These are phyloP conservation scores for Aspergillus hiratsukae DNA, from an alignment of 2,329 filamentous ascomycete species.

Conservation along the genomic window DNA sequence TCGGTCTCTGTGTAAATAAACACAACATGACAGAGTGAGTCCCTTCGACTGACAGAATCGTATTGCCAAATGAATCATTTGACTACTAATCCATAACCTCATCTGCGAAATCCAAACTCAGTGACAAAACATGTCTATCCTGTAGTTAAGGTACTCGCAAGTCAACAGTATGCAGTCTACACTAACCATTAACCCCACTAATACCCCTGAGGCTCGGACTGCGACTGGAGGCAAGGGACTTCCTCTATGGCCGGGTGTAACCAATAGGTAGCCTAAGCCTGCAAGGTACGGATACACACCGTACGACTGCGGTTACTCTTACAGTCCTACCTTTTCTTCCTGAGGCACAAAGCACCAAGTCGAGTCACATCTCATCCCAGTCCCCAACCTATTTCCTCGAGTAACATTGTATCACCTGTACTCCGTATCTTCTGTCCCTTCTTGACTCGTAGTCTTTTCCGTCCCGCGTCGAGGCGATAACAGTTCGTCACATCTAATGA, in stretches of 20 bases:
- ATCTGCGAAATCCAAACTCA: too few relatives aligned
- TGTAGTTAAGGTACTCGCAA: too few relatives aligned
- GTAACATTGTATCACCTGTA: neutral
- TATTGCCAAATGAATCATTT: too few relatives aligned
- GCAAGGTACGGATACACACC: neutral
- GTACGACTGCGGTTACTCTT: too few relatives aligned
- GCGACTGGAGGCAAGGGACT: neutral
- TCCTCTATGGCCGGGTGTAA: neutral
- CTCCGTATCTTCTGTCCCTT: neutral
- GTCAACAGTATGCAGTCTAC: too few relatives aligned
- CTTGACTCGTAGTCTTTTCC: neutral
- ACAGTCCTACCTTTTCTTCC: too few relatives aligned
- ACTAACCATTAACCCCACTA: too few relatives aligned
- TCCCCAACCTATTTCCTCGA: neutral
- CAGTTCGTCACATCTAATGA: neutral
- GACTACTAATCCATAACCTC: too few relatives aligned
- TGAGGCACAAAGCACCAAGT: too few relatives aligned
- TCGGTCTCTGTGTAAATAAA: neutral
- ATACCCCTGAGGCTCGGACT: neutral
- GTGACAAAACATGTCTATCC: too few relatives aligned
- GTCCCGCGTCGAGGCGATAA: neutral
- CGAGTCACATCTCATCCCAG: neutral
- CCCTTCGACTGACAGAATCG: too few relatives aligned
- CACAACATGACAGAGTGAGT: neutral
- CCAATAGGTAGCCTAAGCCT: neutral